Evolutionary conservation across 1,139 yeast genomes (phyloP), one percentile per base, ranked within the genome.

Genomic region (Arxiozyma slooffiae): DNA sequence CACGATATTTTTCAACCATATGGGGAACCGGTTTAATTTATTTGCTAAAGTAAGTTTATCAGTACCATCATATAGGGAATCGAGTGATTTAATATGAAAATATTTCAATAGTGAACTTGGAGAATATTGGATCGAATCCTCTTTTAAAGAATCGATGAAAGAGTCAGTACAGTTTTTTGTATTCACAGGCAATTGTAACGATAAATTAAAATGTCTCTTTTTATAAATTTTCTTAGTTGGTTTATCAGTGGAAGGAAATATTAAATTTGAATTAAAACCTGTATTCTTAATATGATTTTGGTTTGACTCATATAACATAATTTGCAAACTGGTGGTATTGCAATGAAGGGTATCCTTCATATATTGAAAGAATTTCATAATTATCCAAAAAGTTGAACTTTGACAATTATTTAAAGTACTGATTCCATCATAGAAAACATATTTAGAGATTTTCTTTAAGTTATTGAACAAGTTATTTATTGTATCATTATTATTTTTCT

Each of bases 1-100:
- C 0, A 67, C 58, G 41, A 72, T 67, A 14, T 68, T 68, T 38
- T 62, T 58, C 44, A 80, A 60, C 85, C 85, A 80, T 3, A 51
- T 52, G 1, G 85, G 85, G n/a, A 78, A 58, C 11, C 3, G 5
- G 6, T 17, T 30, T 21, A 34, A 16, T 21, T 60, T 30, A 26
- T 61, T 56, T 16, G 49, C 44, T 46, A 57, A 58, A 38, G 58
- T 50, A 2, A 56, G 55, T 5, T 39, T 50, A 9, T 17, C 6
- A 16, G 38, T 14, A 8, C 38, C 17, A 9, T 22, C 4, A n/a
- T 22, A 14, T 30, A 23, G 6, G 18, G 36, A n/a, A 26, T 38
- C 21, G 11, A 48, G 61, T 68, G 48, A 54, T 54, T 21, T 47
- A 63, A 59, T 53, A 62, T 20, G 48, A 43, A 66, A 66, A 50